phyloP scores from a whole-genome alignment of 2,329 filamentous ascomycete genomes.

The Arthroderma sp. region DNA sequence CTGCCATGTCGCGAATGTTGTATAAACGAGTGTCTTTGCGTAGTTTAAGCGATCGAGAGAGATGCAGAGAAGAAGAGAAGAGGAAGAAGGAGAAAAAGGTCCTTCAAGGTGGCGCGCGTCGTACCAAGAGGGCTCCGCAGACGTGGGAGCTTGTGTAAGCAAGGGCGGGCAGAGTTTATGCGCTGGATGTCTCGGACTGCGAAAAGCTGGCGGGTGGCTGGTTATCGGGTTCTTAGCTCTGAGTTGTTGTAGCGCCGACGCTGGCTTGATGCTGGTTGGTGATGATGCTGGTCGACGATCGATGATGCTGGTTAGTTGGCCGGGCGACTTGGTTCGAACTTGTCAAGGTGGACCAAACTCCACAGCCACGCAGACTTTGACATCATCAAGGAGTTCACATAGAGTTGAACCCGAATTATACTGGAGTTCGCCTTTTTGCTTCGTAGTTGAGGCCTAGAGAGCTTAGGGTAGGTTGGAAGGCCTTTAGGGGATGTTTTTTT shows the following conservation, averaged over 20 bases:
- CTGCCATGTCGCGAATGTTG: background rate
- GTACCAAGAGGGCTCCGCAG: background rate
- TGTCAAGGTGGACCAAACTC: background rate
- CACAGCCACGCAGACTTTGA: background rate
- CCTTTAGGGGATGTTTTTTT: no score
- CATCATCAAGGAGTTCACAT: no score
- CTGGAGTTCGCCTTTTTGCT: no score
- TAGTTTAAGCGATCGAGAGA: background rate
- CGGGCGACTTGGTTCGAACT: background rate
- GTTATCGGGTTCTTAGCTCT: no score
- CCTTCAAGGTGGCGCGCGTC: background rate
- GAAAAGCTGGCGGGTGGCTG: background rate
- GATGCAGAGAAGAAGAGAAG: background rate
- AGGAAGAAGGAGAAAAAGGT: background rate
- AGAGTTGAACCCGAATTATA: no score
- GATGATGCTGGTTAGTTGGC: background rate
- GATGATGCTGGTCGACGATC: no score
- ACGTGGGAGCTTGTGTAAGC: background rate
- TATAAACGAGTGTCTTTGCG: background rate
- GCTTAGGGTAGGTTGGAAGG: no score
- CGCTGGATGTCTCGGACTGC: background rate
- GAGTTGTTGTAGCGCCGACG: no score
- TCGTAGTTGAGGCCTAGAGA: no score
- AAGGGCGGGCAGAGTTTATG: background rate
- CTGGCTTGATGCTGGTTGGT: background rate